Base-by-base conservation (phyloP, 2,329 filamentous ascomycete species). In the Botrytis medusae region DNA sequence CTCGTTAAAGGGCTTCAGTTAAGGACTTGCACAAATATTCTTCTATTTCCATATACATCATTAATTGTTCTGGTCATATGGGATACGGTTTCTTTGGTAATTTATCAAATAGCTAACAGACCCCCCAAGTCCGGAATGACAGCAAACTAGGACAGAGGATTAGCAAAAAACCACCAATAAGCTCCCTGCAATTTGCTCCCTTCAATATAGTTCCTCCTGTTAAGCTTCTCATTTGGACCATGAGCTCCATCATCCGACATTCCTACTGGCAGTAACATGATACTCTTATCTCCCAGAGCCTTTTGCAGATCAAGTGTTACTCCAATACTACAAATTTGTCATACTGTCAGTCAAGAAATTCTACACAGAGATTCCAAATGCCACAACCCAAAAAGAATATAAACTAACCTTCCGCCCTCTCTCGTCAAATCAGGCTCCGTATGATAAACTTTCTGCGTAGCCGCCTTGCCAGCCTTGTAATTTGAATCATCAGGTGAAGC, bases 111-210 rank as follows among this genome's bases (percentile, higher is more conserved):
- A 7, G 25, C 48, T n/a, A n/a, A n/a, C 5, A 54, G 48, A 54
- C 7, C 14, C 5, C 48, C 25, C 25, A 54, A n/a, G 5, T 54
- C 12, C 25, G 10, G 22, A n/a, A n/a, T 54, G 25, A 16, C 14
- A 22, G 5, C 46, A 57, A 18, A 29, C 18, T 68, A 20, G 18
- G 25, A 29, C 4, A 42, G 2, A 40, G 67, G 67, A 34, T 69
- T 65, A 22, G 69, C 69, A 64, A 64, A 71, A 54, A 48, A 71
- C 25, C 60, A 51, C 69, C 69, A 71, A 46, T 54, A 71, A 65
- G 57, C 69, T 12, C 59, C 57, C 25, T 29, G 60, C 69, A 71
- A 40, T 64, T 63, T 69, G 22, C 67, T 69, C 16, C 67, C 67
- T 29, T 69, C 34, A 2, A 69, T 34, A n/a, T 72, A 72, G 40